Percentiles rank a stretch among this genome's conserved stretches.
phyloP scores from a whole-genome alignment of 306 rosid species.

The Begonia masoniana region DNA sequence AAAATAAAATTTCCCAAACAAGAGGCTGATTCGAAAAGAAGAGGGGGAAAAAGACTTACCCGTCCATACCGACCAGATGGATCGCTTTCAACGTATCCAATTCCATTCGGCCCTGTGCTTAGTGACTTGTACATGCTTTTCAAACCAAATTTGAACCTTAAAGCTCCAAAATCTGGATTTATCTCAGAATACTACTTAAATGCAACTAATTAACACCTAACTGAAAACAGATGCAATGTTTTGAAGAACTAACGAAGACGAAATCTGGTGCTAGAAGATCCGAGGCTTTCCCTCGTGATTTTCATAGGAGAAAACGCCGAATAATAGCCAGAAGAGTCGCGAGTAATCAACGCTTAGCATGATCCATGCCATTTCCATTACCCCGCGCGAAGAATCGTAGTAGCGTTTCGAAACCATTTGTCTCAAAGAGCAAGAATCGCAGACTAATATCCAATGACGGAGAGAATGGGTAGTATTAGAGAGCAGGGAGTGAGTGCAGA shows the following conservation, averaged over 20 bases:
- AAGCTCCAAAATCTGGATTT: too few species aligned
- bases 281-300: constrained; percentile 78
- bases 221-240: too few species aligned
- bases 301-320: constrained; percentile 51
- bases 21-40: background rate
- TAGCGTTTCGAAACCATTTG: constrained; percentile 36
- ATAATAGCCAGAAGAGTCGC: constrained; percentile 44
- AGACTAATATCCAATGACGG: background rate
- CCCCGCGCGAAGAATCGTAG: constrained; percentile 28
- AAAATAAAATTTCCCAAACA: too few species aligned
- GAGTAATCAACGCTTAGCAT: constrained; percentile 57
- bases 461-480: too few species aligned
- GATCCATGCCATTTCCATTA: constrained; percentile 41
- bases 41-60: constrained; percentile 29
- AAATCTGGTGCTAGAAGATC: constrained; percentile 40
- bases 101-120: constrained; percentile 8
- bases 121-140: constrained; percentile 14
- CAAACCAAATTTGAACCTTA: constrained; percentile 4
- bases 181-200: too few species aligned
- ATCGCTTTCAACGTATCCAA: constrained; percentile 66
- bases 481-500: too few species aligned
- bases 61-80: constrained; percentile 86
- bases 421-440: constrained; percentile 12
- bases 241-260: background rate
- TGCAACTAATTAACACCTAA: too few species aligned